Base-by-base conservation (phyloP, 345 rosid species). In the Dovyalis caffra region DNA sequence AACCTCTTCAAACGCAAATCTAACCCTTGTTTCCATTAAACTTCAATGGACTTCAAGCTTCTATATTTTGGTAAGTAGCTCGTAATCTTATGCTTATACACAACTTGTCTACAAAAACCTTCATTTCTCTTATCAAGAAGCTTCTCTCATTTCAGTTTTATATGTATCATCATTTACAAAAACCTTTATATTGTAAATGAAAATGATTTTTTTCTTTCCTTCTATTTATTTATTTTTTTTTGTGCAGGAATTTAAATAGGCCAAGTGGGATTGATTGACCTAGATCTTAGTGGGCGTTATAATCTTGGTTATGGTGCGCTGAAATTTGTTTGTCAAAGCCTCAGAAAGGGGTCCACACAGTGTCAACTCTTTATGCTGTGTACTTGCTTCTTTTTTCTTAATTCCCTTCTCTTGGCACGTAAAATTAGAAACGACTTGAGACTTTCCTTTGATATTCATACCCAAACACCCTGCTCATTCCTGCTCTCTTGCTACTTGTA, bases 201-300 rank as follows among this genome's bases (percentile, higher is more conserved):
- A 43, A 43, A 43, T 43, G 47, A 3, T 0, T 3, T 37, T 53
- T 51, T 70, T 25, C 45, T 63, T 26, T 33, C 61, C 32, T 57
- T 61, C 62, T 70, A 65, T 57, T 21, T 33, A n/a, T 31, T 38
- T 23, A 3, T 25, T 70, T 53, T 47, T 6, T 47, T 23, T 14
- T 62, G 9, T 26, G 35, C 11, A 29, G 66, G 33, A 43, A 43
- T 12, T 14, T 4, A 11, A 29, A 62, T n/a, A 32, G 34, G 8
- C 29, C 35, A 28, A 18, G n/a, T 0, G 66, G 8, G 18, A 15
- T 18, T 1, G 68, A 26, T 60, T 72, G 63, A 40, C 56, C 69
- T 74, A 58, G 66, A 76, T 77, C 72, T 64, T 51, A 15, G 80
- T 75, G 38, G 66, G 77, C 82, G 80, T 82, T 82, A 72, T 64